These are phyloP conservation scores for Amanita rimosa DNA, from an alignment of 768 basidiomycete species.

Conservation along the genomic window DNA sequence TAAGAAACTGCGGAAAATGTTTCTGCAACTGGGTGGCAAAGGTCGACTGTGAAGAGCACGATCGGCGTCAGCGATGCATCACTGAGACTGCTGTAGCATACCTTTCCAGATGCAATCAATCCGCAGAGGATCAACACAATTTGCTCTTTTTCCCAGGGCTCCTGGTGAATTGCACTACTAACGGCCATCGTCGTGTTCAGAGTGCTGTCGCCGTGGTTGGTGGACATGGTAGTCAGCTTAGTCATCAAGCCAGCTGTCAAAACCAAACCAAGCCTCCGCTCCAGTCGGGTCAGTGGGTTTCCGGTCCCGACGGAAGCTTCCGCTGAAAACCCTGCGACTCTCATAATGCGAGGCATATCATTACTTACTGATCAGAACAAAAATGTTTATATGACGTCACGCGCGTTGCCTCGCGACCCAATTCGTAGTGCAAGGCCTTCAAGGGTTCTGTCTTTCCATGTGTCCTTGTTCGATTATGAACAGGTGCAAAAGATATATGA, in stretches of 20 bases:
- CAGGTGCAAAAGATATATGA: too few relatives aligned
- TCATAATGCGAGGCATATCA: too few relatives aligned
- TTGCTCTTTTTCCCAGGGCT: slow-evolving; percentile 19
- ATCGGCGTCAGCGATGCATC: background rate
- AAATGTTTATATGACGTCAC: too few relatives aligned
- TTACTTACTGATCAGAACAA: too few relatives aligned
- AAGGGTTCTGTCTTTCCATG: too few relatives aligned
- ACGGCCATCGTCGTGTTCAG: background rate
- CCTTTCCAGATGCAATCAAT: slow-evolving; percentile 67
- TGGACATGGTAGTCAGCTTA: background rate
- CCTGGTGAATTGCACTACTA: slow-evolving; percentile 1
- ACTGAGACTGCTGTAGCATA: slow-evolving; percentile 12
- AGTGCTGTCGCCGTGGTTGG: background rate
- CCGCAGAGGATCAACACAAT: slow-evolving; percentile 66
- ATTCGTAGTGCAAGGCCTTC: too few relatives aligned
- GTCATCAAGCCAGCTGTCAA: background rate
- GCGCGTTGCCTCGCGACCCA: too few relatives aligned
- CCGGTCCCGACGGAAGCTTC: too few relatives aligned
- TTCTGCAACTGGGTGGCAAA: slow-evolving; percentile 63
- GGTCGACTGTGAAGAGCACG: slow-evolving; percentile 27
- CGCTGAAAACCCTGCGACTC: too few relatives aligned
- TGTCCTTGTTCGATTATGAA: too few relatives aligned
- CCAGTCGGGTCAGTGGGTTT: background rate
- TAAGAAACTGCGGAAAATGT: slow-evolving; percentile 47
- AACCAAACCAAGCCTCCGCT: too few relatives aligned